Evolutionary conservation across 306 rosid species (phyloP).

Genomic region (Lathyrus aphaca): DNA sequence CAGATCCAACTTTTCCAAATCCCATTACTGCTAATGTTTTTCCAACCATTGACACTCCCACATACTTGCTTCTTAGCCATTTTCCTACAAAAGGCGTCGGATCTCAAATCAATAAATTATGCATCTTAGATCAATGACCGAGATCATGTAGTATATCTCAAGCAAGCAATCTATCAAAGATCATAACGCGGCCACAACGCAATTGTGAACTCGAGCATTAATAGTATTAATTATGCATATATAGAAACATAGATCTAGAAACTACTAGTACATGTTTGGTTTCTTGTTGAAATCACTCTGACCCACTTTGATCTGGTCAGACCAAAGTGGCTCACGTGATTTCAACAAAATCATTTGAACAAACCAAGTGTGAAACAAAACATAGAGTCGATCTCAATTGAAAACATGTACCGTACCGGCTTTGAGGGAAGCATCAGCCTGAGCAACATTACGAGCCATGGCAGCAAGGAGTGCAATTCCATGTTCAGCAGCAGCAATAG

Average conservation of each 20-base stretch:
- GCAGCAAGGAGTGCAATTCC: conserved; percentile 82
- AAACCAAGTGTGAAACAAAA: no score
- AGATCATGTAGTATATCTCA: background rate
- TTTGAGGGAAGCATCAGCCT: conserved; percentile 86
- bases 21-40: conserved; percentile 88
- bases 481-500: conserved; percentile 89
- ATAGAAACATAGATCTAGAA: background rate
- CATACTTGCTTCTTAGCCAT: conserved; percentile 88
- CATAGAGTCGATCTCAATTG: no score
- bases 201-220: background rate
- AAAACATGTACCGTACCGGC: conserved; percentile 47
- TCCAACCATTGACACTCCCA: conserved; percentile 94
- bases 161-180: background rate
- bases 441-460: conserved; percentile 88
- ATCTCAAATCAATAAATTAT: no score
- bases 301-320: no score
- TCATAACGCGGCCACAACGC: background rate
- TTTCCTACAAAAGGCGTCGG: conserved; percentile 53
- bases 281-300: no score
- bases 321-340: no score
- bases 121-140: no score
- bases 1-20: conserved; percentile 94
- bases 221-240: background rate
- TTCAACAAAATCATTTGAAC: no score
- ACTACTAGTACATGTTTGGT: no score